phyloP scores from a whole-genome alignment of 179 eudicot species.

The Patellifolia procumbens region DNA sequence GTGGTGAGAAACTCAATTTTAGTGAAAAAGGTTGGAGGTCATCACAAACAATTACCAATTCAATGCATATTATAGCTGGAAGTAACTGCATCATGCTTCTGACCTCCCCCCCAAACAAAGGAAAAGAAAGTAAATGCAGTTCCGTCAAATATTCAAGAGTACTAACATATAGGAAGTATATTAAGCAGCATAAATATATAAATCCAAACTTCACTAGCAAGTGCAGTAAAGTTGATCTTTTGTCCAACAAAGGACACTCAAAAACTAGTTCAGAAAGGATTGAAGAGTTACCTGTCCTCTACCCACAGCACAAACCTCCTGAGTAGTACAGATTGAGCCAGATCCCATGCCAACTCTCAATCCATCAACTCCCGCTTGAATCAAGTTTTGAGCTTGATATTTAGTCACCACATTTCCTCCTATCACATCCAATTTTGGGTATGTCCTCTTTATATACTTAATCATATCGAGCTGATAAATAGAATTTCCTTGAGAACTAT shows the following conservation, averaged over 20 bases:
- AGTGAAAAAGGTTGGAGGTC: too few species aligned
- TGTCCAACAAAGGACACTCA: background rate
- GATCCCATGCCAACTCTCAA: slow-evolving; percentile 98
- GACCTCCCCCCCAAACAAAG: background rate
- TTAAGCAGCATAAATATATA: background rate
- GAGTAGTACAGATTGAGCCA: slow-evolving; percentile 94
- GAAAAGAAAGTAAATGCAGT: background rate
- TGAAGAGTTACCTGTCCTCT: slow-evolving; percentile 74
- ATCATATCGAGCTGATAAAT: slow-evolving; percentile 89
- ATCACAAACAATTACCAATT: too few species aligned
- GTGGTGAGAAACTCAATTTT: too few species aligned
- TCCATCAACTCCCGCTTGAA: slow-evolving; percentile 86
- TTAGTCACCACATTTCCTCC: slow-evolving; percentile 90
- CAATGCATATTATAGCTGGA: background rate
- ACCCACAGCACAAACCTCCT: slow-evolving; percentile 94
- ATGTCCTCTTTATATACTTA: slow-evolving; percentile 66
- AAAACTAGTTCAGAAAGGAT: background rate
- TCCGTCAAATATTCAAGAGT: background rate
- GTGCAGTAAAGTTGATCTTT: too few species aligned
- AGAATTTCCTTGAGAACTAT: slow-evolving; percentile 94
- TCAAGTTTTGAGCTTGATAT: slow-evolving; percentile 78
- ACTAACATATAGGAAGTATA: background rate
- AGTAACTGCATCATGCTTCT: background rate
- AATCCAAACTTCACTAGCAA: background rate
- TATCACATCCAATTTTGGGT: slow-evolving; percentile 69